phyloP scores from a whole-genome alignment of 2,329 filamentous ascomycete species.

The Sporothrix pallida region DNA sequence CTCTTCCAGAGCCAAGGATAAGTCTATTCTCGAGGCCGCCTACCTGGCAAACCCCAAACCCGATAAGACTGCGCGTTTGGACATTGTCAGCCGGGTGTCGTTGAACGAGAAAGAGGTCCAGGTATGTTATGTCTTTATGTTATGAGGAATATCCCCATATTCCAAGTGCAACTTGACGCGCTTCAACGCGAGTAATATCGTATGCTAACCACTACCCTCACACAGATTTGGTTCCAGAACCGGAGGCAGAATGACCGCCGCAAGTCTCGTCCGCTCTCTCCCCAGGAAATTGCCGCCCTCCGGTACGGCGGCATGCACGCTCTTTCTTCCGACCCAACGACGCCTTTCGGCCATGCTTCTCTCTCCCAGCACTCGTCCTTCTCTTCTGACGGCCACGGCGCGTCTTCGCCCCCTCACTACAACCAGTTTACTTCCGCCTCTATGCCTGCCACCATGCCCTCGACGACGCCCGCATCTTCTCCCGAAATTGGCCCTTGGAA shows the following conservation, averaged over 20 bases:
- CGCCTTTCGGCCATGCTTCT: constrained; percentile 38
- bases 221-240: constrained; percentile 97
- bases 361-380: constrained; percentile 35
- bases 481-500: constrained; percentile 40
- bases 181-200: constrained; percentile 22
- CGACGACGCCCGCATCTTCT: constrained; percentile 39
- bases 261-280: constrained; percentile 81
- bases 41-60: constrained; percentile 87
- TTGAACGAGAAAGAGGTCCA: constrained; percentile 96
- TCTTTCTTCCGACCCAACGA: constrained; percentile 54
- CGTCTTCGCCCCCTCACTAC: constrained; percentile 36
- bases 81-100: constrained; percentile 83
- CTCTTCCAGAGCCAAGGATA: constrained; percentile 76
- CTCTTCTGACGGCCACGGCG: constrained; percentile 33
- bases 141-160: background rate
- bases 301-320: constrained; percentile 61
- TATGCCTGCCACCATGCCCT: constrained; percentile 24
- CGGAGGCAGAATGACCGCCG: constrained; percentile 89
- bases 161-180: constrained; percentile 3
- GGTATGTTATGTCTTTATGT: constrained; percentile 59
- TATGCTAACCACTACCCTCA: constrained; percentile 25
- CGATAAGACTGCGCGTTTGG: constrained; percentile 83
- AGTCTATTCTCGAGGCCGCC: constrained; percentile 83
- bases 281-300: constrained; percentile 73
- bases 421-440: constrained; percentile 32